These are phyloP conservation scores for Ophiostoma ips DNA, from an alignment of 2,329 filamentous ascomycete species.

Conservation along the genomic window DNA sequence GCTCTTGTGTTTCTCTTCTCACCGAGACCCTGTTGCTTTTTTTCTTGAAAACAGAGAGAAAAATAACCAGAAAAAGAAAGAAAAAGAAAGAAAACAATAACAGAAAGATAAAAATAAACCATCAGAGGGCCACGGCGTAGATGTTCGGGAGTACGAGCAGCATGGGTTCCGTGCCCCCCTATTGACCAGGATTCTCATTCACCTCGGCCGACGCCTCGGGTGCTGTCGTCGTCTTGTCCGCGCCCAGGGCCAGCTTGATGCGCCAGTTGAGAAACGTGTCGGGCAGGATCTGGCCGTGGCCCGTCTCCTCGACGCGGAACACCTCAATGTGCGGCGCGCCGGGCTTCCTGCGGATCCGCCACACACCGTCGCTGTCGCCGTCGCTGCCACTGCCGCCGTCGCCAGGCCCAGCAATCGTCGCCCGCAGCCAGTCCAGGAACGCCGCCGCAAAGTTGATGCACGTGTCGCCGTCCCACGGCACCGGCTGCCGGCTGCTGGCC, in stretches of 20 bases:
- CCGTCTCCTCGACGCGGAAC: constrained; percentile 56
- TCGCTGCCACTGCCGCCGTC: constrained; percentile 14
- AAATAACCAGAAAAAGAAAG: no score
- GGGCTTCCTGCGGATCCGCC: constrained; percentile 58
- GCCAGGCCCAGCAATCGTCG: constrained; percentile 27
- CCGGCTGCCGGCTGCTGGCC: background rate
- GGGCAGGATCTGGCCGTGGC: constrained; percentile 63
- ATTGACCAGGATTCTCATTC: no score
- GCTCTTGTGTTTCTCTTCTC: no score
- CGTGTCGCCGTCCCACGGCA: constrained; percentile 72
- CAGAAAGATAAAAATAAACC: background rate
- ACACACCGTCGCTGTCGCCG: constrained; percentile 45
- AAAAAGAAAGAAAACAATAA: background rate
- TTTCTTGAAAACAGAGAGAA: no score
- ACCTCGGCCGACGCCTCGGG: background rate
- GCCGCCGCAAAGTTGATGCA: constrained; percentile 80
- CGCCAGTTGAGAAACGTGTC: constrained; percentile 66
- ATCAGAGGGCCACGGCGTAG: no score
- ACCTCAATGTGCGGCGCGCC: constrained; percentile 56
- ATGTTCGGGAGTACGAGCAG: no score
- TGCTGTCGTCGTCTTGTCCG: no score
- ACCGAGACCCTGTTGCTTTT: no score
- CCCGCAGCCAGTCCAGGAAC: constrained; percentile 60
- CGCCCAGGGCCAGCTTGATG: constrained; percentile 34
- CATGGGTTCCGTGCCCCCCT: background rate